Conservation (phyloP, 2,329 filamentous ascomycete genomes). For the Aaosphaeria arxii region DNA sequence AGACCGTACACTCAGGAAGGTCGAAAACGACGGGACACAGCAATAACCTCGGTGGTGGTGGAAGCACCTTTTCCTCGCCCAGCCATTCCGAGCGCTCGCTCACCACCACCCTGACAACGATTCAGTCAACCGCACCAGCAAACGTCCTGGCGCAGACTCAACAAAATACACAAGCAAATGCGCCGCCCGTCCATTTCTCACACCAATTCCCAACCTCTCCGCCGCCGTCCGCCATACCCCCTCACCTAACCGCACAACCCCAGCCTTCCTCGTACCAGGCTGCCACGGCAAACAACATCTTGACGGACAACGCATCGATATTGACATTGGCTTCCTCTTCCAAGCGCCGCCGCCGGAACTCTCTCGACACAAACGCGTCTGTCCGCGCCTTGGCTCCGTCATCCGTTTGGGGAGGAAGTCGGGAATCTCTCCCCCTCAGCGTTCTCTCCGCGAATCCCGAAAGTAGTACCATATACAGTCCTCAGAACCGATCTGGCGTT, state of each 20-base stretch:
- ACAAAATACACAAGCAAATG: conserved; percentile 31
- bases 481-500: conserved; percentile 52
- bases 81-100: conserved; percentile 77
- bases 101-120: conserved; percentile 80
- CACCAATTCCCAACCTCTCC: conserved; percentile 58
- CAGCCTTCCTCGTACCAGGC: conserved; percentile 70
- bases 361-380: conserved; percentile 81
- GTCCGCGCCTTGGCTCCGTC: conserved; percentile 81
- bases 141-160: conserved; percentile 42
- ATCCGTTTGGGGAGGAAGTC: conserved; percentile 76
- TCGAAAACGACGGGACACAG: conserved; percentile 77
- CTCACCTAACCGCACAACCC: conserved; percentile 59
- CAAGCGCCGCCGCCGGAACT: conserved; percentile 72
- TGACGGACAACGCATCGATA: conserved; percentile 84
- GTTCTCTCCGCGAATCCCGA: conserved; percentile 67
- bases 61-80: conserved; percentile 76
- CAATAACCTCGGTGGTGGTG: conserved; percentile 60
- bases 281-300: conserved; percentile 77
- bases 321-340: conserved; percentile 80
- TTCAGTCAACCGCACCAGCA: conserved; percentile 69
- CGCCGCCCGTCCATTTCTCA: conserved; percentile 51
- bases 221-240: conserved; percentile 70
- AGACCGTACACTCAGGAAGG: conserved; percentile 71
- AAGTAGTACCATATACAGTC: conserved; percentile 49
- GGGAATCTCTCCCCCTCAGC: conserved; percentile 75